Conservation (phyloP, 441 rosid species). For the Corymbia citriodora region DNA sequence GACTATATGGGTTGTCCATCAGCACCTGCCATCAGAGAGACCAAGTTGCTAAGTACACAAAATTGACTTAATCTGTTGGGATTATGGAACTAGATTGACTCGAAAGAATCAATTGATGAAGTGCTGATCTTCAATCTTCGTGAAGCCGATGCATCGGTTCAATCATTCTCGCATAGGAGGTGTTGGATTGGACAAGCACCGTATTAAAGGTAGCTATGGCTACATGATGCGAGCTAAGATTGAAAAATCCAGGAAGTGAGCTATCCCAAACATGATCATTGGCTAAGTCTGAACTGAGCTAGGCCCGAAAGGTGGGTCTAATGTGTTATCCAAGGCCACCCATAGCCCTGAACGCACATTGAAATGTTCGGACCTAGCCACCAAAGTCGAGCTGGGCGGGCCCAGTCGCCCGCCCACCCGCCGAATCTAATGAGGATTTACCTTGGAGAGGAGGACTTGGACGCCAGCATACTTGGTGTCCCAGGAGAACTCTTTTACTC, state of each 20-base stretch:
- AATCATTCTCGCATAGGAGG: background rate
- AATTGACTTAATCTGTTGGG: background rate
- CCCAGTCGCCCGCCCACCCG: background rate
- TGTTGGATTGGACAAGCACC: background rate
- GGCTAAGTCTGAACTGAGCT: background rate
- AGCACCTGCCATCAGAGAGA: slow-evolving; percentile 31
- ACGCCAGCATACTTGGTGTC: slow-evolving; percentile 71
- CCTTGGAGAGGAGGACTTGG: slow-evolving; percentile 60
- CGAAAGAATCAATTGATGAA: background rate
- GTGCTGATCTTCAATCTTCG: background rate
- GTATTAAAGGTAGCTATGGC: background rate
- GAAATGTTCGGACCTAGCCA: background rate
- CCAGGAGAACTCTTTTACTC: slow-evolving; percentile 67
- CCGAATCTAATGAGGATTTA: background rate
- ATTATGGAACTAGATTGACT: background rate
- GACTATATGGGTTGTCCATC: slow-evolving; percentile 50
- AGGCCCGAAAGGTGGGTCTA: background rate
- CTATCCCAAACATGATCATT: background rate
- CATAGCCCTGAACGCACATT: background rate
- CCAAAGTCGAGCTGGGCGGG: background rate
- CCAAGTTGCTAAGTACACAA: background rate
- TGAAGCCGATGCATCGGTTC: background rate
- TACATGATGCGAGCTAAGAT: background rate
- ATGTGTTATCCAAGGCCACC: background rate
- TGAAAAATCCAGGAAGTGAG: background rate